Evolutionary conservation across 371 early-diverging fungal genomes (phyloP).

Genomic region (Smittium mucronatum): DNA sequence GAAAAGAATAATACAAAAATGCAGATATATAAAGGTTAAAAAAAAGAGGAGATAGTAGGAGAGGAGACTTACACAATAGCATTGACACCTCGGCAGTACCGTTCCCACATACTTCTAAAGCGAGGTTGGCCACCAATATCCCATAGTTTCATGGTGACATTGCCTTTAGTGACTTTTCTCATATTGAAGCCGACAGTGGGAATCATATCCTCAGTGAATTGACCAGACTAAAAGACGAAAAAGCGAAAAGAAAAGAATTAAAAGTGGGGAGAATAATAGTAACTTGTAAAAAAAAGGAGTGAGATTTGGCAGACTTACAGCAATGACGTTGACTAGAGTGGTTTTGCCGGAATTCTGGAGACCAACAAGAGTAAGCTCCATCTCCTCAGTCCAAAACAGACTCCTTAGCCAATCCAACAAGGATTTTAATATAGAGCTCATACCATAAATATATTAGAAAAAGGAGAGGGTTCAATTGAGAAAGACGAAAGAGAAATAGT

Average conservation of each 20-base stretch:
- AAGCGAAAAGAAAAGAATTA: background rate
- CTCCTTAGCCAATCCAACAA: conserved; percentile 82
- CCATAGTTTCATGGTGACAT: conserved; percentile 96
- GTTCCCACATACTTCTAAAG: conserved; percentile 96
- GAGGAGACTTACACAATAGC: conserved; percentile 74
- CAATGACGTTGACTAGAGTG: conserved; percentile 93
- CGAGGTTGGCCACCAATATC: conserved; percentile 96
- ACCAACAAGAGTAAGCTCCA: conserved; percentile 95
- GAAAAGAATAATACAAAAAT: background rate
- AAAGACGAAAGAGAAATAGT: too few species aligned
- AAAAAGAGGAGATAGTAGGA: background rate
- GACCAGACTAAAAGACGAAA: conserved; percentile 55
- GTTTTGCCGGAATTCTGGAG: conserved; percentile 97
- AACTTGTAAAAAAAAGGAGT: conserved; percentile 4
- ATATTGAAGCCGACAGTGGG: conserved; percentile 98
- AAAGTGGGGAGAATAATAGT: background rate
- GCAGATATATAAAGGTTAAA: too few species aligned
- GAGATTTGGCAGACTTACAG: conserved; percentile 47
- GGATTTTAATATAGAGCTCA: conserved; percentile 55
- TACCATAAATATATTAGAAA: too few species aligned
- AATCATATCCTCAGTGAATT: conserved; percentile 91
- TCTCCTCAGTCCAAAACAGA: conserved; percentile 93
- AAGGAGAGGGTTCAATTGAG: too few species aligned
- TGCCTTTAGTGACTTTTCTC: conserved; percentile 86
- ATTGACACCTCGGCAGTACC: conserved; percentile 90